These are phyloP conservation scores for Zygotorulaspora chibaensis DNA, from an alignment of 805 yeast genomes.

Conservation along the genomic window DNA sequence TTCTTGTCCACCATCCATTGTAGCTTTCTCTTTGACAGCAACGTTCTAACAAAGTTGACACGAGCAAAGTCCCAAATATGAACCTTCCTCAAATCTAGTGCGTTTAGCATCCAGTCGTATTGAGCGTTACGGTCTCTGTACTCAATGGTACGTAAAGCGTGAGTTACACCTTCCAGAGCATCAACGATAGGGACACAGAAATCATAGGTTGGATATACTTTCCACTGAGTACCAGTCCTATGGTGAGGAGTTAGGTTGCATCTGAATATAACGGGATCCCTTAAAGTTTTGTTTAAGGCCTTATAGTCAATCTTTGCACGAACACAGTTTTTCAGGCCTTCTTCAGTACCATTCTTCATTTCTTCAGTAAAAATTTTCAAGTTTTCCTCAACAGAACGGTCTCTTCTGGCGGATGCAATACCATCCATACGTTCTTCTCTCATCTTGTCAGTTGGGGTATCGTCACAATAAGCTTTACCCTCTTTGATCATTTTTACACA, in stretches of 20 bases:
- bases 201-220: slow-evolving; percentile 96
- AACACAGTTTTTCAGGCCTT: slow-evolving; percentile 85
- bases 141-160: slow-evolving; percentile 95
- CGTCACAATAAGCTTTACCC: slow-evolving; percentile 97
- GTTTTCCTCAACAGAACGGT: slow-evolving; percentile 89
- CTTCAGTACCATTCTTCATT: slow-evolving; percentile 92
- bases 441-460: slow-evolving; percentile 91
- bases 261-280: slow-evolving; percentile 98
- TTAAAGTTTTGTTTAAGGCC: slow-evolving; percentile 86
- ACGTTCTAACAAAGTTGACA: slow-evolving; percentile 92
- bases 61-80: slow-evolving; percentile 98
- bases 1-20: slow-evolving; percentile 98
- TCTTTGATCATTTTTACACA: slow-evolving; percentile 86
- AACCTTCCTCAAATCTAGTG: slow-evolving; percentile 81
- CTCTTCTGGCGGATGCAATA: slow-evolving; percentile 86
- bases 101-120: slow-evolving; percentile 91
- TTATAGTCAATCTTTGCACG: slow-evolving; percentile 95
- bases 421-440: slow-evolving; percentile 99
- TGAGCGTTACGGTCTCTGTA: slow-evolving; percentile 98
- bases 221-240: slow-evolving; percentile 91
- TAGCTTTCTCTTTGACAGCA: slow-evolving; percentile 92
- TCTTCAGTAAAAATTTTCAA: slow-evolving; percentile 79
- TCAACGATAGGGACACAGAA: slow-evolving; percentile 98
- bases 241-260: slow-evolving; percentile 97
- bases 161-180: slow-evolving; percentile 94